phyloP scores from a whole-genome alignment of 1,284 basidiomycete species.

The Papiliotrema flavescens region DNA sequence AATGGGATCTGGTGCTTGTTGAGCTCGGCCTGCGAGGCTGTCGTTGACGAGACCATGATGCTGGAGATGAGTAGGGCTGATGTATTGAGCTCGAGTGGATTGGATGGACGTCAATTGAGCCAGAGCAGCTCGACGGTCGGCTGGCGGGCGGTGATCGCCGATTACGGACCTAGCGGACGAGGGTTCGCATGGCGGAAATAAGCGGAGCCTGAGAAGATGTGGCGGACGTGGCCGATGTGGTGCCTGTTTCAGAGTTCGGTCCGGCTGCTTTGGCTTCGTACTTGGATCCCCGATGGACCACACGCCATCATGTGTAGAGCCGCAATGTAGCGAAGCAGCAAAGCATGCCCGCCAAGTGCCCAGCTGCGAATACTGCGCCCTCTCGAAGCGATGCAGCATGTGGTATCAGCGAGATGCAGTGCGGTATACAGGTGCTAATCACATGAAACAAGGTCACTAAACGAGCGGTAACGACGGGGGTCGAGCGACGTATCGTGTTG shows the following conservation, averaged over 20 bases:
- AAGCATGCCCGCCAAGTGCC: no score
- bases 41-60: slow-evolving; percentile 64
- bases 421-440: no score
- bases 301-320: neutral
- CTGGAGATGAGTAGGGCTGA: neutral
- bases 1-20: slow-evolving; percentile 72
- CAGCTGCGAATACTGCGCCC: no score
- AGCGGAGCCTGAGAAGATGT: neutral
- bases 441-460: no score
- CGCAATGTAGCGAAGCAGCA: no score
- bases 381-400: no score
- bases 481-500: no score
- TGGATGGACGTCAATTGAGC: neutral
- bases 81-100: neutral
- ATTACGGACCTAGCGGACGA: no score
- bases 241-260: neutral
- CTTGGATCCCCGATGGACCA: neutral
- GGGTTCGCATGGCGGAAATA: neutral
- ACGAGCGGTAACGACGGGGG: no score
- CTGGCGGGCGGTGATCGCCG: neutral
- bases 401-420: no score
- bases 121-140: neutral
- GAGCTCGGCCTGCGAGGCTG: slow-evolving; percentile 78
- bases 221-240: neutral
- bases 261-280: neutral